Base-by-base conservation (phyloP, 352 stramenopile species). In the Pythium sukuiense region DNA sequence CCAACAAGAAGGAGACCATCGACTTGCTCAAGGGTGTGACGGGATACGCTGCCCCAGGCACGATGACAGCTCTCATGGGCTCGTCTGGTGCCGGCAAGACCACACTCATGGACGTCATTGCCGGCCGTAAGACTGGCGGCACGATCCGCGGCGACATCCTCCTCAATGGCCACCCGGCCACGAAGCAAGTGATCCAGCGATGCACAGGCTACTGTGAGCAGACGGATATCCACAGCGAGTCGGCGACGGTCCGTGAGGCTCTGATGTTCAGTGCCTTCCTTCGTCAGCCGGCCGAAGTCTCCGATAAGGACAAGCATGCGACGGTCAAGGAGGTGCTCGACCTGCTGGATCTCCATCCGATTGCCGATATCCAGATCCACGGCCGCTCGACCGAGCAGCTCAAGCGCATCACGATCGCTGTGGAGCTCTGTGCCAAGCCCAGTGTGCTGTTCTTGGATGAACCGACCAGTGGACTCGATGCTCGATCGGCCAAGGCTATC, bases 31-130 rank as follows among this genome's bases (percentile, higher is more conserved):
- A 80, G 39, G 67, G 74, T 0, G 74, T 96, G 59, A 76, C 39
- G 6, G 87, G 84, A 0, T 85, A 67, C 30, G 77, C 80, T 2
- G 27, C 59, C 5, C 86, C 86, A 0, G 80, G 81, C 0, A 75
- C 70, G 1, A 78, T 93, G 13, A 89, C 81, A 0, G 85, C 85
- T 1, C 65, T 95, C 20, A 92, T 93, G 81, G 87, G 87, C 2
- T 77, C 73, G 6, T 86, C 78, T 0, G 88, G 89, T 48, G 87
- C 90, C 26, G 93, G 95, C 2, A 98, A 99, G 75, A 98, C 95
- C 13, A 99, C 96, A 1, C 77, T 99, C 6, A 92, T 98, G 72
- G 94, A 99, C 71, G 93, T 98, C 4, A 92, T 99, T 55, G 92
- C 95, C 6, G 79, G 96, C 16, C 81, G 96, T 45, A 99, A 99